These are phyloP conservation scores for Chlamydomonas schloesseri DNA, from an alignment of 139 green algal species.

Conservation along the genomic window DNA sequence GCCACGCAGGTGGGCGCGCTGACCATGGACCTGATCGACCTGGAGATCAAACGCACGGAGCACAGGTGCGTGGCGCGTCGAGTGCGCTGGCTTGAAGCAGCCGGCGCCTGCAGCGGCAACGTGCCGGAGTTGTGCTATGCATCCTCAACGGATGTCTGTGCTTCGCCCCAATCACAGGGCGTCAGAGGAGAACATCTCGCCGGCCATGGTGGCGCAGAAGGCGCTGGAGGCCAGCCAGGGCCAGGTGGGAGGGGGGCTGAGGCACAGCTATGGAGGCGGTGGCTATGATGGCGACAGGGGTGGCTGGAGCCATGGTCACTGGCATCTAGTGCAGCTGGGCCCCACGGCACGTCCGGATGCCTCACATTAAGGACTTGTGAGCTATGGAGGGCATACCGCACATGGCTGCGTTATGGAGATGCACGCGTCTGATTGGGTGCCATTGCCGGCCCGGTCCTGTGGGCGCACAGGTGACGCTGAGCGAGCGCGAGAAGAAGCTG, in stretches of 20 bases:
- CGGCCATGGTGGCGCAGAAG: slow-evolving; percentile 68
- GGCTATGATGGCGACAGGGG: too few species aligned
- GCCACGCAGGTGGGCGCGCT: slow-evolving; percentile 75
- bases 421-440: too few species aligned
- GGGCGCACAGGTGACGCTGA: slow-evolving; percentile 32
- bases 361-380: not conserved
- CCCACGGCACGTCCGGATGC: too few species aligned
- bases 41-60: slow-evolving; percentile 85
- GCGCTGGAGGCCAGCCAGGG: slow-evolving; percentile 61
- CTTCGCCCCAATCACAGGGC: slow-evolving; percentile 35
- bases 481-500: slow-evolving; percentile 70
- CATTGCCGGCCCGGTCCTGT: too few species aligned
- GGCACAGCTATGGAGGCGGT: not conserved
- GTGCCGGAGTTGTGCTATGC: too few species aligned
- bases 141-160: too few species aligned
- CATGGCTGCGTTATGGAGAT: too few species aligned
- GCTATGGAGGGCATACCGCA: not conserved
- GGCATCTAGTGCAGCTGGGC: too few species aligned
- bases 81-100: too few species aligned
- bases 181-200: slow-evolving; percentile 67
- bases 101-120: too few species aligned
- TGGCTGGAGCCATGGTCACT: too few species aligned
- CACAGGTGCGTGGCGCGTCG: slow-evolving; percentile 52
- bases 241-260: slow-evolving; percentile 32
- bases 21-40: slow-evolving; percentile 84